Conservation (phyloP, 2,329 filamentous ascomycete genomes). For the Acrocalymma vagum region DNA sequence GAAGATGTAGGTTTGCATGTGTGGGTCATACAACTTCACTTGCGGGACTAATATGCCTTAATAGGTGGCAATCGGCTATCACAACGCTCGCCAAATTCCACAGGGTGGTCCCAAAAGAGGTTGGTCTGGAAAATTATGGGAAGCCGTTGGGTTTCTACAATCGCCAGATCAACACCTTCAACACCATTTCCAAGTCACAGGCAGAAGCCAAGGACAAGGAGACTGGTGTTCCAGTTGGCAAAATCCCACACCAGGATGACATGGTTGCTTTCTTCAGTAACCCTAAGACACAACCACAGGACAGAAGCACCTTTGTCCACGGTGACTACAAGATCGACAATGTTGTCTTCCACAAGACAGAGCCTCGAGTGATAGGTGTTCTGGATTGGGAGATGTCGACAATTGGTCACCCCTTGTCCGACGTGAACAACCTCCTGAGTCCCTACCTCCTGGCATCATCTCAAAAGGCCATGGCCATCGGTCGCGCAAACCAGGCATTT, state of each 20-base stretch:
- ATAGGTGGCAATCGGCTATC: slow-evolving; percentile 82
- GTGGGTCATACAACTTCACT: neutral
- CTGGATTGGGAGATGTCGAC: slow-evolving; percentile 97
- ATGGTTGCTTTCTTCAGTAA: slow-evolving; percentile 82
- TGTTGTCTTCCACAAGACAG: slow-evolving; percentile 80
- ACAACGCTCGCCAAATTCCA: slow-evolving; percentile 87
- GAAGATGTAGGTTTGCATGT: slow-evolving; percentile 69
- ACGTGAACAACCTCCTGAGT: slow-evolving; percentile 79
- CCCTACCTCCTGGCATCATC: slow-evolving; percentile 54
- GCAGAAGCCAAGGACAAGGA: slow-evolving; percentile 79
- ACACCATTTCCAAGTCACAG: slow-evolving; percentile 80
- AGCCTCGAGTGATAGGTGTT: slow-evolving; percentile 88
- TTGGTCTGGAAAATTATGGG: slow-evolving; percentile 78
- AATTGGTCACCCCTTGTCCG: slow-evolving; percentile 92
- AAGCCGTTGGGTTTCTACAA: slow-evolving; percentile 80
- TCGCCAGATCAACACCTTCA: slow-evolving; percentile 85
- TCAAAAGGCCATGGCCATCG: slow-evolving; percentile 47
- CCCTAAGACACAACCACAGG: slow-evolving; percentile 73
- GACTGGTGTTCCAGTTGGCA: slow-evolving; percentile 77
- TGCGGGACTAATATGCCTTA: slow-evolving; percentile 2
- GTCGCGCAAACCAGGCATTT: slow-evolving; percentile 62
- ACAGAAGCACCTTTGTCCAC: slow-evolving; percentile 83
- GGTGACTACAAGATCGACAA: slow-evolving; percentile 90
- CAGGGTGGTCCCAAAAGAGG: slow-evolving; percentile 70
- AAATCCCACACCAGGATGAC: slow-evolving; percentile 83